phyloP scores from a whole-genome alignment of 1,284 basidiomycete genomes.

The Tilletia indica region DNA sequence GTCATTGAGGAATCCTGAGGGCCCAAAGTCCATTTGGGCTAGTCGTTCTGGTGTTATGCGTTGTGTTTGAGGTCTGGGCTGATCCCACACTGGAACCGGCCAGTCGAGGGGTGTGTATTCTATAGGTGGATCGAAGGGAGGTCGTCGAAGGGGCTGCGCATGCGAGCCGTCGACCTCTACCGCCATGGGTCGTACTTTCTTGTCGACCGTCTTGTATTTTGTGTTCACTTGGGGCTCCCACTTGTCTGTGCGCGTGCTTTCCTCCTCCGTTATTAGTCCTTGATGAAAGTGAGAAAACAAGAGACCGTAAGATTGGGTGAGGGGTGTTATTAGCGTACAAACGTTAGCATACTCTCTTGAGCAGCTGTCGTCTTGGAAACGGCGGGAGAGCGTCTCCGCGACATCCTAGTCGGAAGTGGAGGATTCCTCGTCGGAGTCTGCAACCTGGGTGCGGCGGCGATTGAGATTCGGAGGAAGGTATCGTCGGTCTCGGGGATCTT shows the following conservation, averaged over 20 bases:
- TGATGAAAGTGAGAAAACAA: too few relatives aligned
- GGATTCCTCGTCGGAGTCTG: too few relatives aligned
- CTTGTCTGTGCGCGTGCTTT: too few relatives aligned
- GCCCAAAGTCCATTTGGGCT: neutral
- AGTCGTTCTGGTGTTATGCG: neutral
- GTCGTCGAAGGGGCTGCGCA: neutral
- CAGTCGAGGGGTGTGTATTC: neutral
- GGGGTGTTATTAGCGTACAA: too few relatives aligned
- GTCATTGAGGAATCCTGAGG: neutral
- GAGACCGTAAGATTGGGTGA: too few relatives aligned
- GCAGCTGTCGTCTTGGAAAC: too few relatives aligned
- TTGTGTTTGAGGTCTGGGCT: neutral
- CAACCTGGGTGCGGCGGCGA: too few relatives aligned
- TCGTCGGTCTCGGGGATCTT: neutral
- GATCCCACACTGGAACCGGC: neutral
- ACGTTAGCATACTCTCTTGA: too few relatives aligned
- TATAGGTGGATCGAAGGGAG: slow-evolving; percentile 3
- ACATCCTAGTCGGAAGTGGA: too few relatives aligned
- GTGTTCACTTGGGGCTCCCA: neutral
- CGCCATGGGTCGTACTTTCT: neutral
- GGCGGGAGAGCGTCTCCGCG: too few relatives aligned
- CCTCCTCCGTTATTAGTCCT: too few relatives aligned
- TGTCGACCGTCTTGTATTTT: slow-evolving; percentile 3
- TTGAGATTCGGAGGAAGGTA: too few relatives aligned
- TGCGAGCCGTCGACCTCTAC: neutral